Percentiles rank a stretch among this genome's conserved stretches.
These are phyloP conservation scores for Ogataea ramenticola DNA, from an alignment of 805 yeast genomes.

Conservation along the genomic window DNA sequence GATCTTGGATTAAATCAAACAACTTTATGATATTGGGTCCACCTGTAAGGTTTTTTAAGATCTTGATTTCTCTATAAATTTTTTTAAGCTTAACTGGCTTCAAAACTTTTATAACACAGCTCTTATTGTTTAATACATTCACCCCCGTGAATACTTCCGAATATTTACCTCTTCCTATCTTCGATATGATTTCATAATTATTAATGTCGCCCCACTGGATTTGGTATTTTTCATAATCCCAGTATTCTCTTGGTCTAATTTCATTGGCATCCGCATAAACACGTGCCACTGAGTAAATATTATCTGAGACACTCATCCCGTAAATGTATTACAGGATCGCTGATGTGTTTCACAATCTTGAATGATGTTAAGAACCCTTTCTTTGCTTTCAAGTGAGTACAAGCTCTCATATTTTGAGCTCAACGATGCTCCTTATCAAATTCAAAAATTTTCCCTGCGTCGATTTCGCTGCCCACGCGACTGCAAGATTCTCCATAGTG, in stretches of 20 bases:
- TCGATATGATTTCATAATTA: slow-evolving; percentile 78
- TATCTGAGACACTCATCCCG: slow-evolving; percentile 11
- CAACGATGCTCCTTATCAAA: too few relatives aligned
- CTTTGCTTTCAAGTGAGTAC: too few relatives aligned
- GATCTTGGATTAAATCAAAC: slow-evolving; percentile 83
- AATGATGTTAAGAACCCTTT: too few relatives aligned
- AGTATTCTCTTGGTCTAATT: slow-evolving; percentile 69
- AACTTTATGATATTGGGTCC: slow-evolving; percentile 78
- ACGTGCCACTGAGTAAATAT: slow-evolving; percentile 36
- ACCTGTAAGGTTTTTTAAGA: slow-evolving; percentile 72
- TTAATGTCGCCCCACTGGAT: slow-evolving; percentile 81
- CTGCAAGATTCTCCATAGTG: background rate
- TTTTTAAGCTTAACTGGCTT: slow-evolving; percentile 92
- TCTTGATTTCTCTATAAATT: slow-evolving; percentile 84
- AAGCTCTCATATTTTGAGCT: too few relatives aligned
- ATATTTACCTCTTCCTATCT: slow-evolving; percentile 89
- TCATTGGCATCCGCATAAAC: slow-evolving; percentile 80
- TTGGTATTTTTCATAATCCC: slow-evolving; percentile 69
- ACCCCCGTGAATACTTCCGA: slow-evolving; percentile 90
- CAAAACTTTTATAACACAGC: slow-evolving; percentile 82
- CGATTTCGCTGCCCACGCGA: background rate
- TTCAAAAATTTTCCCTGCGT: too few relatives aligned
- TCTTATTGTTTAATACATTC: slow-evolving; percentile 49
- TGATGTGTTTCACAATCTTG: background rate
- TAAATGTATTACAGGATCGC: background rate